phyloP scores from a whole-genome alignment of 2,329 filamentous ascomycete species.

The Dactylellina sp. region DNA sequence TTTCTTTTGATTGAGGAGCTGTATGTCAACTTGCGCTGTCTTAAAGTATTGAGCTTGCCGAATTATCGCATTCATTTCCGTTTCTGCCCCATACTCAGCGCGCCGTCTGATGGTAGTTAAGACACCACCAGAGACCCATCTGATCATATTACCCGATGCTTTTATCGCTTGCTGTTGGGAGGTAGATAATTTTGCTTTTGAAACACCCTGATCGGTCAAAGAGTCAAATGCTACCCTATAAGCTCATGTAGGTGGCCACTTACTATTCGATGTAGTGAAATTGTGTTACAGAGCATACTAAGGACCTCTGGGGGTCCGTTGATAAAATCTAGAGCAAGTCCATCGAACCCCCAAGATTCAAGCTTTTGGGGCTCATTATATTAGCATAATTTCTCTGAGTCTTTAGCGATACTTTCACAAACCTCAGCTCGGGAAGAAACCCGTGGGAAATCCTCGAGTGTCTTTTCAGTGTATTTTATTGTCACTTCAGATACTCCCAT shows the following conservation, averaged over 20 bases:
- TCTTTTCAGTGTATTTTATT: conserved; percentile 66
- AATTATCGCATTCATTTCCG: conserved; percentile 76
- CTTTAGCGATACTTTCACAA: neutral
- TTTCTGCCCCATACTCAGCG: conserved; percentile 81
- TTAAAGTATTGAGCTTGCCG: conserved; percentile 77
- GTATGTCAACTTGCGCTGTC: conserved; percentile 76
- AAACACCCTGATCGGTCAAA: conserved; percentile 65
- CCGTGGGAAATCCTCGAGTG: conserved; percentile 30
- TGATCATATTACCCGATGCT: conserved; percentile 20
- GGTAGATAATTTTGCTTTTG: conserved; percentile 27
- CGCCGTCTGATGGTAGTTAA: conserved; percentile 31
- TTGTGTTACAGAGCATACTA: conserved; percentile 81
- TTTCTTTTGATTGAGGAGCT: conserved; percentile 70
- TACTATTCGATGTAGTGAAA: conserved; percentile 31
- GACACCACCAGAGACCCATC: conserved; percentile 29
- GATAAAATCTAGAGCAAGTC: conserved; percentile 82
- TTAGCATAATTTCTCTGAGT: neutral
- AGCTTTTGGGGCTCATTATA: conserved; percentile 1
- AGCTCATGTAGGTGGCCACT: neutral
- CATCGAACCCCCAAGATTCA: conserved; percentile 73
- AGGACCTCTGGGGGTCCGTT: conserved; percentile 84
- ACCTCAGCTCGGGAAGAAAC: conserved; percentile 29
- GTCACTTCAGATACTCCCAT: conserved; percentile 77
- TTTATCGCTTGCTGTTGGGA: conserved; percentile 37
- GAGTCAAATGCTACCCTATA: neutral